A percentile compares a stretch with the other conserved stretches of the same genome.
Conservation (phyloP, 192 early-diverging fungal species). For the Backusella australiensis region DNA sequence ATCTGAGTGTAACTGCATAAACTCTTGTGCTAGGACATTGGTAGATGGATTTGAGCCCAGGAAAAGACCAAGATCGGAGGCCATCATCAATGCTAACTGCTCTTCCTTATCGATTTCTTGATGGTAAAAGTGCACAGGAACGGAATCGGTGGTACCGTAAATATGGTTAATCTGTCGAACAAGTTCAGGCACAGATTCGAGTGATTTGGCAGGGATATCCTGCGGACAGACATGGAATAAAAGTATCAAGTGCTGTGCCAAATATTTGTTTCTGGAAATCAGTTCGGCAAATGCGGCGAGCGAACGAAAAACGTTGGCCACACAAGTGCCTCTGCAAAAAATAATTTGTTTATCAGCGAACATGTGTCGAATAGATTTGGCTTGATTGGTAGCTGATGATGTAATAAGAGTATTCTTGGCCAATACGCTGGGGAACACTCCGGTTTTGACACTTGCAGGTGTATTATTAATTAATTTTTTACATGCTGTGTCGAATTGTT, state of each 20-base stretch:
- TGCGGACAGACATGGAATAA: neutral
- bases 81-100: neutral
- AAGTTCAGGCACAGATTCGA: neutral
- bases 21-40: neutral
- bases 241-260: neutral
- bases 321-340: neutral
- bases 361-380: neutral
- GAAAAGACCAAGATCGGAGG: neutral
- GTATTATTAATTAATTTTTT: constrained; percentile 1
- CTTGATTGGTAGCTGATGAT: neutral
- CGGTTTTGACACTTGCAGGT: neutral
- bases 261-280: neutral
- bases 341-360: neutral
- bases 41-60: neutral
- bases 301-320: neutral
- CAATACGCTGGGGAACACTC: neutral
- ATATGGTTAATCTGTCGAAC: neutral
- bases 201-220: neutral
- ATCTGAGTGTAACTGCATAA: neutral
- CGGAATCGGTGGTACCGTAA: neutral
- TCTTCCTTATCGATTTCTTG: constrained; percentile 4
- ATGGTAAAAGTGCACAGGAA: neutral
- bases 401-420: neutral
- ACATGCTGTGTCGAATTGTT: neutral
- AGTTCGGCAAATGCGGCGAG: constrained; percentile 1